These are phyloP conservation scores for Penicillium taxi DNA, from an alignment of 495 filamentous ascomycete genomes.

Conservation along the genomic window DNA sequence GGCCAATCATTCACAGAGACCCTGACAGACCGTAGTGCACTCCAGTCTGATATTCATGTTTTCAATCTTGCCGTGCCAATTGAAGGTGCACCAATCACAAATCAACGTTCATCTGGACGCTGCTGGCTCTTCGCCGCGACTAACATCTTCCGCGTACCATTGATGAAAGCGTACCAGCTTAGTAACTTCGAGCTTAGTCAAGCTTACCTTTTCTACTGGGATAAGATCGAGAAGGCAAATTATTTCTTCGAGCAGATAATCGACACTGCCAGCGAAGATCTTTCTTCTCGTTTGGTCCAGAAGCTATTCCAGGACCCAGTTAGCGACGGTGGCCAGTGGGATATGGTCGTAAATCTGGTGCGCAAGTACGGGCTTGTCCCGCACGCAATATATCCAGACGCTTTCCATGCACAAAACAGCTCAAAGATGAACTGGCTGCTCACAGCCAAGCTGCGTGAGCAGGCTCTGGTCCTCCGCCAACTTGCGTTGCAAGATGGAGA, in stretches of 20 bases:
- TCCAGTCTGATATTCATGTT: slow-evolving; percentile 58
- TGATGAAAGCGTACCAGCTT: slow-evolving; percentile 73
- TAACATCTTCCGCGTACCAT: slow-evolving; percentile 76
- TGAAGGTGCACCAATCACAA: slow-evolving; percentile 77
- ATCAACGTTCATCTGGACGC: slow-evolving; percentile 68
- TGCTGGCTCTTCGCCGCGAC: slow-evolving; percentile 88
- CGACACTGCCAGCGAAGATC: slow-evolving; percentile 55
- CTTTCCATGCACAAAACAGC: slow-evolving; percentile 64
- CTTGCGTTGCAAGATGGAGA: slow-evolving; percentile 23
- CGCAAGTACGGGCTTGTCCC: slow-evolving; percentile 79
- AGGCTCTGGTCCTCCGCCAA: slow-evolving; percentile 56
- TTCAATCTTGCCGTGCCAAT: slow-evolving; percentile 78
- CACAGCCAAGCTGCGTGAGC: slow-evolving; percentile 80
- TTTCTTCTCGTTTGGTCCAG: slow-evolving; percentile 63
- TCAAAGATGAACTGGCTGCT: slow-evolving; percentile 63
- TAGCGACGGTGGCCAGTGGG: slow-evolving; percentile 82
- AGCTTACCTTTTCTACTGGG: slow-evolving; percentile 88
- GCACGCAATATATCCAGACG: slow-evolving; percentile 71
- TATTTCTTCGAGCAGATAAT: slow-evolving; percentile 79
- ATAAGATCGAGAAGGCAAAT: slow-evolving; percentile 88
- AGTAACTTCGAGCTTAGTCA: slow-evolving; percentile 77
- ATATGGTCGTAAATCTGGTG: slow-evolving; percentile 84
- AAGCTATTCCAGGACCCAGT: slow-evolving; percentile 57
- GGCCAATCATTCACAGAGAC: slow-evolving; percentile 46
- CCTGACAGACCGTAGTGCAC: slow-evolving; percentile 41